phyloP scores from a whole-genome alignment of 129 eudicot species.

The Daucus carota region DNA sequence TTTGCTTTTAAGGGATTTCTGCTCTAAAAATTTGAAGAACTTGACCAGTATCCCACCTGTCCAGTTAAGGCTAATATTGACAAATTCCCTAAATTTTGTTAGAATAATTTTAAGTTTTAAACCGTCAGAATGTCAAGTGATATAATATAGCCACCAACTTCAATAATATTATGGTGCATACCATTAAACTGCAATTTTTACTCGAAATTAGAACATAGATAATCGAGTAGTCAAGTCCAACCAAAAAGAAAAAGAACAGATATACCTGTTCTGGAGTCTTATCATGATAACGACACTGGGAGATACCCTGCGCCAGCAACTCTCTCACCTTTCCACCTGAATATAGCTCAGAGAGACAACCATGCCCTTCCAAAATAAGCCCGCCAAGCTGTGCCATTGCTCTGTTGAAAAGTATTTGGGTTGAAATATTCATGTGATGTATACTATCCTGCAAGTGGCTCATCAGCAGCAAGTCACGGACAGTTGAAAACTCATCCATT shows the following conservation, averaged over 20 bases:
- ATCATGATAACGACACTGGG: constrained; percentile 91
- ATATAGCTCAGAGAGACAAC: constrained; percentile 83
- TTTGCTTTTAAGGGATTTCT: too few species aligned
- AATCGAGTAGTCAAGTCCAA: neutral
- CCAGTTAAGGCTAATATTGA: too few species aligned
- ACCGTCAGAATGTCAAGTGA: too few species aligned
- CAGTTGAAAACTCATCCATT: constrained; percentile 59
- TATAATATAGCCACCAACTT: too few species aligned
- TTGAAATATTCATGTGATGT: constrained; percentile 87
- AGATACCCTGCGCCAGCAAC: constrained; percentile 87
- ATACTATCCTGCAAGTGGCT: constrained; percentile 91
- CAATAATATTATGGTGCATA: too few species aligned
- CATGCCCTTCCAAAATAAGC: constrained; percentile 68
- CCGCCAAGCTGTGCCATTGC: constrained; percentile 99
- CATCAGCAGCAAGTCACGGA: constrained; percentile 85
- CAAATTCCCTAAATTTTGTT: too few species aligned
- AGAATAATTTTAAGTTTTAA: too few species aligned
- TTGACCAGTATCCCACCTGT: too few species aligned
- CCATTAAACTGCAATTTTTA: too few species aligned
- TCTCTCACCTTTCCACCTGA: constrained; percentile 98
- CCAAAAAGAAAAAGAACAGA: neutral
- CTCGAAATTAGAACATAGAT: too few species aligned
- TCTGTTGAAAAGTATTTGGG: constrained; percentile 80
- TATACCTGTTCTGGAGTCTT: constrained; percentile 90
- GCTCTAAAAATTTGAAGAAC: too few species aligned